Base-by-base conservation (phyloP, 1,284 basidiomycete genomes). In the Cryptococcus sp. region DNA sequence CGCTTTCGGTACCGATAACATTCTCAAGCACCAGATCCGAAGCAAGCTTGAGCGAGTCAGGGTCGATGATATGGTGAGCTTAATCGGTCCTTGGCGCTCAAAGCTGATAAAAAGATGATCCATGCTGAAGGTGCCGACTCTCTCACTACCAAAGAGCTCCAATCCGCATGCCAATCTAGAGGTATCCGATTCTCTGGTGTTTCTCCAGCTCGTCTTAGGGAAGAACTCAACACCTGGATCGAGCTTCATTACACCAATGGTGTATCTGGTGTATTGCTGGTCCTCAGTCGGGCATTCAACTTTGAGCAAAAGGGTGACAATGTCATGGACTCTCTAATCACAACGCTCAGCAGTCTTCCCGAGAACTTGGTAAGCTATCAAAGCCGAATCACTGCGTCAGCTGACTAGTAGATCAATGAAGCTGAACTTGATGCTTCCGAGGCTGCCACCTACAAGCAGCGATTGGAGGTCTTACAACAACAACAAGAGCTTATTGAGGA, bases 401-500 rank as follows among this genome's bases (percentile, higher is more conserved):
- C 47, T 53, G 28, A 54, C 22, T 42, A 42, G 22, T 57, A 92
- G 89, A 81, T 98, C 48, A 97, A 88, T 74, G 94, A 98, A 80
- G 90, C 94, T 22, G 94, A 98, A 75, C 82, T 98, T 45, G 88
- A 92, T 75, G 92, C 98, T 42, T 90, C 91, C 65, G 88, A 86
- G 52, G 91, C 96, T 48, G 87, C 88, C 49, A 89, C 92, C 14
- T 97, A 97, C 82, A 96, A 97, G 80, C 91, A 98, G 79, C 92
- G 94, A 76, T 83, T 98, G 54, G 94, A 97, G 63, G 94, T 99
- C 7, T 79, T 99, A 72, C 88, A 96, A 68, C 90, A 99, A 72
- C 94, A 98, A 76, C 91, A 98, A 73, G 94, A 98, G 75, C 87
- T 99, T 55, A 99, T 99, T 70, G 93, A 98, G 74, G 94, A 98